These are phyloP conservation scores for Apophysomyces elegans DNA, from an alignment of 371 early-diverging fungal species.

Conservation along the genomic window DNA sequence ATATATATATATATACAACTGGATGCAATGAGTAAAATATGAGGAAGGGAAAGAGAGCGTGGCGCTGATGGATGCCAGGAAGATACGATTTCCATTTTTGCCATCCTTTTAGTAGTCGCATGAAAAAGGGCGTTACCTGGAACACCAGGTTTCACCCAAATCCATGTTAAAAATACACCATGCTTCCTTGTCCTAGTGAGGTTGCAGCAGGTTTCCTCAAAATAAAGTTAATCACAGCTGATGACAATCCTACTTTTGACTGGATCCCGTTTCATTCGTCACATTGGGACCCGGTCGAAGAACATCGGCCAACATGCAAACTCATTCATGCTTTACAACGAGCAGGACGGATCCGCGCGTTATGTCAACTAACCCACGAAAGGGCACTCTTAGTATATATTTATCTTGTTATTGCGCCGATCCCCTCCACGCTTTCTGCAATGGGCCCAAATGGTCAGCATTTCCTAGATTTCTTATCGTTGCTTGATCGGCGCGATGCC, in stretches of 20 bases:
- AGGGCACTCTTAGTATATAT: background rate
- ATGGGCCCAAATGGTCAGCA: background rate
- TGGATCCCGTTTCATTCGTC: constrained; percentile 4
- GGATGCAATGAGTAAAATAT: too few species aligned
- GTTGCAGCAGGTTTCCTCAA: background rate
- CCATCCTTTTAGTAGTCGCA: too few species aligned
- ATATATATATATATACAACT: too few species aligned
- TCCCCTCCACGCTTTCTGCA: background rate
- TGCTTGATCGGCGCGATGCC: background rate
- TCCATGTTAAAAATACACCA: background rate
- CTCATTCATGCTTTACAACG: constrained; percentile 1
- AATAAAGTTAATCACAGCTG: background rate
- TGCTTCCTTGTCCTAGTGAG: background rate
- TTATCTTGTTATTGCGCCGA: background rate
- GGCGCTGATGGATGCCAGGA: too few species aligned
- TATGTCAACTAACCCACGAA: background rate
- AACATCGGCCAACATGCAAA: constrained; percentile 5
- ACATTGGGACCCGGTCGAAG: background rate
- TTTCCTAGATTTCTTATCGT: background rate
- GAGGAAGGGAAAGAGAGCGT: too few species aligned
- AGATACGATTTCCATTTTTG: too few species aligned
- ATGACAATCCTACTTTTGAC: background rate
- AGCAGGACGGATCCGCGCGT: background rate
- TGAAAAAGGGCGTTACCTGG: too few species aligned
- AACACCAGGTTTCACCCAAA: background rate